phyloP scores from a whole-genome alignment of 1,139 yeast species.

The Candida sojae region DNA sequence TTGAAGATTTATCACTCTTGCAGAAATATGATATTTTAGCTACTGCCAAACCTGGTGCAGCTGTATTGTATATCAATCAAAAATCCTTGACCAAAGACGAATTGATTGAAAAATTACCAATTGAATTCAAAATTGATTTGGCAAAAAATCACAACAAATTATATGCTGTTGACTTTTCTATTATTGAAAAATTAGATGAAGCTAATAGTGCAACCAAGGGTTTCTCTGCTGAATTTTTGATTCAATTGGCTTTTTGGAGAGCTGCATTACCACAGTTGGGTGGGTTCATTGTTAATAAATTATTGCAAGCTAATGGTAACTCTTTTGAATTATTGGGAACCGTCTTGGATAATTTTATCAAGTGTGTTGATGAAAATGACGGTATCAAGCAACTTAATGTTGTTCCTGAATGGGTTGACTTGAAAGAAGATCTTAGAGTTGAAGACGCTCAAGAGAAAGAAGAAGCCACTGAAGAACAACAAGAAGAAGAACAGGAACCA shows the following conservation, averaged over 20 bases:
- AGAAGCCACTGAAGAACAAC: slow-evolving; percentile 19
- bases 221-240: slow-evolving; percentile 70
- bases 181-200: slow-evolving; percentile 54
- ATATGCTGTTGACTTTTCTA: slow-evolving; percentile 56
- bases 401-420: slow-evolving; percentile 45
- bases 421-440: slow-evolving; percentile 24
- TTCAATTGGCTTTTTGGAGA: slow-evolving; percentile 82
- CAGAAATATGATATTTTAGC: slow-evolving; percentile 61
- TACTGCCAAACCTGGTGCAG: slow-evolving; percentile 58
- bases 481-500: slow-evolving; percentile 27
- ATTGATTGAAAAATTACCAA: slow-evolving; percentile 52
- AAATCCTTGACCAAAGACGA: slow-evolving; percentile 41
- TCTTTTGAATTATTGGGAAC: slow-evolving; percentile 84
- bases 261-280: slow-evolving; percentile 62
- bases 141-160: slow-evolving; percentile 56
- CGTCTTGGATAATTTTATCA: slow-evolving; percentile 71
- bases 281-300: slow-evolving; percentile 73
- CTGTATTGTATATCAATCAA: slow-evolving; percentile 50
- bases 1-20: slow-evolving; percentile 60
- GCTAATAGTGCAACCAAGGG: slow-evolving; percentile 68
- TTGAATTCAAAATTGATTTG: slow-evolving; percentile 54
- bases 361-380: slow-evolving; percentile 46
- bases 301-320: slow-evolving; percentile 79
- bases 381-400: slow-evolving; percentile 50
- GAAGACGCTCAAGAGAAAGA: slow-evolving; percentile 20